Evolutionary conservation across 148 eudicot species (phyloP), one percentile per base, ranked within the genome.

Genomic region (Camellia granthamiana): DNA sequence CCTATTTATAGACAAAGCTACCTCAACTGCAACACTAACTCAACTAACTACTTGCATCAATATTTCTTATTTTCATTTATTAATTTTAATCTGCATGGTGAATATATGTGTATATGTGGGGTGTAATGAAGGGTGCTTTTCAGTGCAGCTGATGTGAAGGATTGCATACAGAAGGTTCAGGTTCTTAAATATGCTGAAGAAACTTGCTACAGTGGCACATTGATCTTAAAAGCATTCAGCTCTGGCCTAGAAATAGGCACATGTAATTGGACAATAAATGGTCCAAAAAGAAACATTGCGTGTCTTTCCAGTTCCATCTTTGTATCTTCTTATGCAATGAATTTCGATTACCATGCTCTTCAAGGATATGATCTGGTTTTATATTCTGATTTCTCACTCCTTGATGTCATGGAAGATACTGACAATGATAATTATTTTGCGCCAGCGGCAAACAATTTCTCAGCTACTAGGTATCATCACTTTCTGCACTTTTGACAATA

Each of bases 231-330:
- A 84, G 89, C 97, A 67, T 89, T 92, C 82, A 92, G 94, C 87
- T 91, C 97, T 83, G 97, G 98, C 82, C 87, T 93, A 59, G 98
- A 92, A 76, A 93, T 95, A 78, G 98, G 98, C 74, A 23, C 97
- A 49, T 90, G 90, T 76, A 95, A 95, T 75, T 95, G 98, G 97
- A 87, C 86, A 58, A 87, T 95, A 69, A 86, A 11, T 21, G 75
- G 93, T 66, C 96, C 97, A 16, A 90, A 87, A 80, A 74, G 83
- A 77, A 84, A 85, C 72, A 84, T 90, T 72, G 81, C 81, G 58
- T 87, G 83, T 79, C 72, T 95, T 59, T 89, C 90, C 68, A 84
- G 86, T 80, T 90, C 97, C 69, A 71, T 90, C 42, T 86, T 90
- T 79, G 79, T 61, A 73, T 88, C 97, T 62, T 63, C 83, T 71